Conservation (phyloP, 2,329 filamentous ascomycete genomes). For the Zymoseptoria brevis region DNA sequence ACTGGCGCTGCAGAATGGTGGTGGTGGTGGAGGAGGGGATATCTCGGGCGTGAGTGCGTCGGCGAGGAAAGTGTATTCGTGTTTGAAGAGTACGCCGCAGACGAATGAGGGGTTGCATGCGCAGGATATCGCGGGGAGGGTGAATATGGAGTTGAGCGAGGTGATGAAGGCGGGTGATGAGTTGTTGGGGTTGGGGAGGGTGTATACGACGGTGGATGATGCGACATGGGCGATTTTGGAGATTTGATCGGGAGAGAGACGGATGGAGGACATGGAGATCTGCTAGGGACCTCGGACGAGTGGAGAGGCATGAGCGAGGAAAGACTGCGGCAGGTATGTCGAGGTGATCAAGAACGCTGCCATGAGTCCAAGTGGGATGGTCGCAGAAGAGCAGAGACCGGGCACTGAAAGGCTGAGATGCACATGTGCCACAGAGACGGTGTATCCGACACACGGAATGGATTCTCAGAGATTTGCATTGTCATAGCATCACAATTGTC, state of each 20-base stretch:
- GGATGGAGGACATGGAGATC: no score
- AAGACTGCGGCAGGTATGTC: background rate
- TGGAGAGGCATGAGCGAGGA: background rate
- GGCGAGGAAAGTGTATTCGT: slow-evolving; percentile 63
- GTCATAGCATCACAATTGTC: background rate
- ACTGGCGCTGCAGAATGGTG: slow-evolving; percentile 27
- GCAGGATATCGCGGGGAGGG: slow-evolving; percentile 61
- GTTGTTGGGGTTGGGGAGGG: slow-evolving; percentile 61
- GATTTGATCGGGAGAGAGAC: slow-evolving; percentile 39
- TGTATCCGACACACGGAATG: no score
- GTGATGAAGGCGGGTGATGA: slow-evolving; percentile 75
- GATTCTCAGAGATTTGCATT: background rate
- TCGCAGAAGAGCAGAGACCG: background rate
- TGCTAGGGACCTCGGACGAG: no score
- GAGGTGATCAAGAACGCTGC: background rate
- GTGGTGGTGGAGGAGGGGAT: slow-evolving; percentile 23
- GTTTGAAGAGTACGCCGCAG: slow-evolving; percentile 58
- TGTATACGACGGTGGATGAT: slow-evolving; percentile 90
- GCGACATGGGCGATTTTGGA: slow-evolving; percentile 84
- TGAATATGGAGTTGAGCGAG: slow-evolving; percentile 59
- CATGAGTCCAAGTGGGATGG: background rate
- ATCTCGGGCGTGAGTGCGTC: slow-evolving; percentile 35
- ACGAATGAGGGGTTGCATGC: slow-evolving; percentile 78
- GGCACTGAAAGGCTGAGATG: background rate
- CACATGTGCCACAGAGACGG: background rate